These are phyloP conservation scores for Escallonia rubra DNA, from an alignment of 129 eudicot species.

Conservation along the genomic window DNA sequence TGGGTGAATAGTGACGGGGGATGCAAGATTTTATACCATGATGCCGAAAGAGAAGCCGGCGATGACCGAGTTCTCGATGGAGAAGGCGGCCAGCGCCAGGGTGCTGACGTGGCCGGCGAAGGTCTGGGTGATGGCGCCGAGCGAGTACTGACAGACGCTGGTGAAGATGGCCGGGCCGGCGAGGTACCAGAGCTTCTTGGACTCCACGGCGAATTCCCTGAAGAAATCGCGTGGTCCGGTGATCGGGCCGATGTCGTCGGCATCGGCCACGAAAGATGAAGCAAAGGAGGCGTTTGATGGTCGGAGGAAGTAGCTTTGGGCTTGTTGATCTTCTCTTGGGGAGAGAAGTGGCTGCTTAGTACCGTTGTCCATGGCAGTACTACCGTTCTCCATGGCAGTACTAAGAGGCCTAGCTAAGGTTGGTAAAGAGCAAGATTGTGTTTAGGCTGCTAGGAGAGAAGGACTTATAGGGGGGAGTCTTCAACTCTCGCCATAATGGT, in stretches of 20 bases:
- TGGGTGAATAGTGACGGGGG: too few species aligned
- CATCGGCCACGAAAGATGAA: conserved; percentile 33
- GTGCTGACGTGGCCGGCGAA: conserved; percentile 55
- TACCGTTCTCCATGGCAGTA: too few species aligned
- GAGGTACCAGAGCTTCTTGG: conserved; percentile 39
- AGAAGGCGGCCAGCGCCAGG: conserved; percentile 47
- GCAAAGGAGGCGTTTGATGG: conserved; percentile 5
- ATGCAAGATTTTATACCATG: conserved; percentile 32
- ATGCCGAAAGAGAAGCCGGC: conserved; percentile 64
- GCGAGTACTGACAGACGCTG: conserved; percentile 36
- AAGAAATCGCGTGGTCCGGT: conserved; percentile 30
- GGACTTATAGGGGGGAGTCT: not conserved
- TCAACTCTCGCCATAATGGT: not conserved
- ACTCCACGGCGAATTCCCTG: conserved; percentile 40
- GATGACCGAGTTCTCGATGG: conserved; percentile 46
- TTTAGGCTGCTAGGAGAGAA: too few species aligned
- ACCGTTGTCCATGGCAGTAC: conserved; percentile 5
- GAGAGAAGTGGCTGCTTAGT: conserved; percentile 23
- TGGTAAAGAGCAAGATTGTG: too few species aligned
- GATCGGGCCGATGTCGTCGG: conserved; percentile 44
- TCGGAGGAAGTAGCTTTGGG: not conserved
- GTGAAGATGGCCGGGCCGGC: conserved; percentile 54
- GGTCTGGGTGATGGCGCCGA: conserved; percentile 50
- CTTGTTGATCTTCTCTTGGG: not conserved
- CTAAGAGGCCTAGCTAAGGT: too few species aligned